phyloP scores from a whole-genome alignment of 805 yeast genomes.

The Ogataea thermomethanolica region DNA sequence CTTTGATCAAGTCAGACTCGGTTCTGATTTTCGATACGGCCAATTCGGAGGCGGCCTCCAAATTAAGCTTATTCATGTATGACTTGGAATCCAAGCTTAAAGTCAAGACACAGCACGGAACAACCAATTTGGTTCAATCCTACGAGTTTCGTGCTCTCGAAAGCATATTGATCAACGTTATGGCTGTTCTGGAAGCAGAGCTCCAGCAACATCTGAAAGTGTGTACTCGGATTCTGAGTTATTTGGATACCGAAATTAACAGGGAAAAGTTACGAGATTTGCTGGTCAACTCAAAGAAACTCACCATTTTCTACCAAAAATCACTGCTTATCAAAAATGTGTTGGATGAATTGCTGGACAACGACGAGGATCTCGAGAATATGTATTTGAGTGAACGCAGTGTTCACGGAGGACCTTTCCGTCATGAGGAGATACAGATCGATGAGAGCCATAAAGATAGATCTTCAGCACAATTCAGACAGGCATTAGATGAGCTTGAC shows the following conservation, averaged over 20 bases:
- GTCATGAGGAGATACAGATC: slow-evolving; percentile 2
- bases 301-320: slow-evolving; percentile 73
- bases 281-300: slow-evolving; percentile 65
- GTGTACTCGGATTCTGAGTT: slow-evolving; percentile 63
- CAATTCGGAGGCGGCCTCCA: slow-evolving; percentile 57
- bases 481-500: slow-evolving; percentile 19
- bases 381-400: slow-evolving; percentile 63
- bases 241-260: slow-evolving; percentile 76
- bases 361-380: slow-evolving; percentile 77
- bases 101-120: slow-evolving; percentile 29
- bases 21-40: slow-evolving; percentile 84
- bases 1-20: slow-evolving; percentile 73
- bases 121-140: slow-evolving; percentile 39
- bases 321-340: slow-evolving; percentile 73
- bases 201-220: slow-evolving; percentile 52
- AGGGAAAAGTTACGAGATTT: slow-evolving; percentile 71
- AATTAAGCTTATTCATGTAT: slow-evolving; percentile 74
- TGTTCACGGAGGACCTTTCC: slow-evolving; percentile 5
- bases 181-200: slow-evolving; percentile 76
- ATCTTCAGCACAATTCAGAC: not conserved
- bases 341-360: slow-evolving; percentile 78
- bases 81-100: slow-evolving; percentile 76
- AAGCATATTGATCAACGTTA: slow-evolving; percentile 74
- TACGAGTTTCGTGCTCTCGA: slow-evolving; percentile 86
- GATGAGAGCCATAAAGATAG: slow-evolving; percentile 2